Conservation (phyloP, 2,329 filamentous ascomycete genomes). For the Rhynchosporium agropyri region DNA sequence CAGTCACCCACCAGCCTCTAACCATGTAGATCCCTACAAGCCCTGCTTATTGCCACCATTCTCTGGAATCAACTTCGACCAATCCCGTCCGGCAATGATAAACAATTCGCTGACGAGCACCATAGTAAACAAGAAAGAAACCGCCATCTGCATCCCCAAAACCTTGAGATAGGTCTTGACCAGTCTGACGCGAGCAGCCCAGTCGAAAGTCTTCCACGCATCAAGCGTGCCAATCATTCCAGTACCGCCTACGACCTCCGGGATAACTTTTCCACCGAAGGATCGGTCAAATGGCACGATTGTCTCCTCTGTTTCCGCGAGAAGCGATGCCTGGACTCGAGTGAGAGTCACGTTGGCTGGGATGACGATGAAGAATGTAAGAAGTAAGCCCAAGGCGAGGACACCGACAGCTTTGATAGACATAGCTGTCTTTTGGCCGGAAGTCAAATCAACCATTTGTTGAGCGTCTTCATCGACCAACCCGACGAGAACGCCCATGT, state of each 20-base stretch:
- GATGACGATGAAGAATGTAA: constrained; percentile 67
- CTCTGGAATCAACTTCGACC: constrained; percentile 25
- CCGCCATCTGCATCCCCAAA: constrained; percentile 55
- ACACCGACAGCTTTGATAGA: constrained; percentile 52
- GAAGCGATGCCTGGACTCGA: constrained; percentile 84
- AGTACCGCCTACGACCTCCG: constrained; percentile 72
- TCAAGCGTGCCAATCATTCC: constrained; percentile 72
- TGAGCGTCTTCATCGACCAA: constrained; percentile 23
- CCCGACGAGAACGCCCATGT: constrained; percentile 50
- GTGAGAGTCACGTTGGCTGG: constrained; percentile 76
- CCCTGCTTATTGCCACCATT: constrained; percentile 19
- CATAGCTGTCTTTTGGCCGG: constrained; percentile 45
- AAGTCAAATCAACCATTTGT: constrained; percentile 35
- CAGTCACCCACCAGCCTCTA: no score
- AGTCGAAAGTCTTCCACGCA: constrained; percentile 79
- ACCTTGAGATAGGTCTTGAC: constrained; percentile 77
- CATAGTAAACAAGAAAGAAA: constrained; percentile 51
- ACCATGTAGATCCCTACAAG: not conserved
- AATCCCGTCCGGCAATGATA: constrained; percentile 47
- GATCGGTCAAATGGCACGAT: constrained; percentile 90
- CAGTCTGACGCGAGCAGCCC: constrained; percentile 71
- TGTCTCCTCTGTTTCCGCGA: constrained; percentile 78
- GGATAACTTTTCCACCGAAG: constrained; percentile 75
- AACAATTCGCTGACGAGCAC: constrained; percentile 57
- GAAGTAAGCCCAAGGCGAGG: constrained; percentile 49